Base-by-base conservation (phyloP, 805 yeast species). In the Lachancea lanzarotensis region DNA sequence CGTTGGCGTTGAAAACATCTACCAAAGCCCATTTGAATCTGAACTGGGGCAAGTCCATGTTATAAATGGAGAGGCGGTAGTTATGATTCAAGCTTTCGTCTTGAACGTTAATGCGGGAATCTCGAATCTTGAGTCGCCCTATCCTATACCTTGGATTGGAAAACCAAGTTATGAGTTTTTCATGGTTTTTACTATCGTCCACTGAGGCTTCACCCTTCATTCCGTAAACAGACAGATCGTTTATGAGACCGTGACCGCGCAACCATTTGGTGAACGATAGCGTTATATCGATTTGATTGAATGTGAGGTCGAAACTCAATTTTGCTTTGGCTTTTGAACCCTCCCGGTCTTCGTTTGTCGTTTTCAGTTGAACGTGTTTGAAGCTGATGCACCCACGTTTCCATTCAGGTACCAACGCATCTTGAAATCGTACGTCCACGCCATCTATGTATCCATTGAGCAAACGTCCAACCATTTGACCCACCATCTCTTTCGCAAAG, bases 351-450 rank as follows among this genome's bases (percentile, higher is more conserved):
- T 20, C 31, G n/a, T n/a, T 27, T 3, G 47, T 33, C n/a, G 78
- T 79, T 1, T 82, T 84, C 30, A 76, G 72, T 6, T 78, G 73
- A 42, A 95, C 93, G 52, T 85, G 84, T 45, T 80, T 76, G 62
- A 91, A 82, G 45, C 81, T 78, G 46, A 90, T 87, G 52, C 79
- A 82, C 0, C 96, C 93, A 51, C 82, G 85, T 45, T 79, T 75
- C 96, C 96, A 91, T 48, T 87, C 88, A 0, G 97, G 96, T 2
- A 87, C 91, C 46, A 89, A 79, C 0, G 96, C 97, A 57, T 79
- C 85, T 60, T 87, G 95, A 53, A 91, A 91, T 2, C 80, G 80
- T 11, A 90, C 89, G 7, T 81, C 79, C 47, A 90, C 70, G 17
- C 84, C 87, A 3, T 95, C 83, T 55, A 84, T 85, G 35, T 65